Base-by-base conservation (phyloP, 139 green algal genomes). In the Picochlorum sp. region DNA sequence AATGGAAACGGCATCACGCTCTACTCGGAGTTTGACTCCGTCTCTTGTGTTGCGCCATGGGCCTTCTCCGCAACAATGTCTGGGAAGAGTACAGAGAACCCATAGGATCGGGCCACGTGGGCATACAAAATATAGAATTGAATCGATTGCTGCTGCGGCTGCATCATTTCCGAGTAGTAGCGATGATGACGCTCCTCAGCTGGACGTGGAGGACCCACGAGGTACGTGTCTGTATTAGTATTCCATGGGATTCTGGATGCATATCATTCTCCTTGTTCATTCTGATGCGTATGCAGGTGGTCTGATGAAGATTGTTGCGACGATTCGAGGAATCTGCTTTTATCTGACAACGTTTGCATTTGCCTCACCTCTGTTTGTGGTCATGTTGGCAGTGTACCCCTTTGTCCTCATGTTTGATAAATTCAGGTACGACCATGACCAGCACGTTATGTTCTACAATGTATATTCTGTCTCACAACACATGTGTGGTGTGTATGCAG, bases 341-440 rank as follows among this genome's bases (percentile, higher is more conserved):
- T 95, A 91, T 64, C 7, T 67, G 4, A 85, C 65, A 64, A 92
- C 86, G 3, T 80, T 96, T 13, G 45, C 71, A 3, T 65, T 96
- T 38, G 83, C 92, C 0, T 41, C 92, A 10, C 90, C 88, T 3
- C 77, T 98, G 6, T 96, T 98, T 60, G 26, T 80, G 2, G 60
- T 81, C 15, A 97, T 98, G 92, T 20, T 92, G 4, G 38, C 74
- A 1, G 77, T 90, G 50, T 74, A 79, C 44, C 90, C 89, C 1
- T 80, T 95, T 20, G 83, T 92, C 0, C 45, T 85, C 30, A 6
- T 84, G 0, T 73, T 93, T 28, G 92, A 98, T 76, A 90, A 88
- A 60, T 76, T 81, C 73, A 54, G 47, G 47, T 54, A 54, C 16
- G 47, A 9, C 3, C 6, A 7, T 7, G 47, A 21, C 23, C 23